These are phyloP conservation scores for Aspergillus texensis DNA, from an alignment of 2,329 filamentous ascomycete species.

Conservation along the genomic window DNA sequence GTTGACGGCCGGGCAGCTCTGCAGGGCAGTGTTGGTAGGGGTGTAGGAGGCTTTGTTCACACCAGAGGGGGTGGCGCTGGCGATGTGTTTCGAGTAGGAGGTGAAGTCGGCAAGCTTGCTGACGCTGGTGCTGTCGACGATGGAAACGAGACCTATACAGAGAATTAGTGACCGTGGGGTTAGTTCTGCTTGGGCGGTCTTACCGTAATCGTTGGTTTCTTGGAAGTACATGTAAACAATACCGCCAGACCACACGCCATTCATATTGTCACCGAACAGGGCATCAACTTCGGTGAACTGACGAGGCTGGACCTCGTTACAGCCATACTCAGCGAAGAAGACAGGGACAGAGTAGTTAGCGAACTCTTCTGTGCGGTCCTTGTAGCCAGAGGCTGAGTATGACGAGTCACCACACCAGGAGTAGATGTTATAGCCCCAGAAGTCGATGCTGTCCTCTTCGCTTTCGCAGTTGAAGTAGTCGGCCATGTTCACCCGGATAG, in stretches of 20 bases:
- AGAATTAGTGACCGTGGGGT: not conserved
- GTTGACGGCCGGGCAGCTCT: constrained; percentile 68
- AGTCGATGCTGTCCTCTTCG: constrained; percentile 73
- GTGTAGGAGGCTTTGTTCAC: constrained; percentile 69
- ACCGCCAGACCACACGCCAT: constrained; percentile 82
- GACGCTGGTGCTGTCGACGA: constrained; percentile 67
- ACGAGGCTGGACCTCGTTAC: constrained; percentile 73
- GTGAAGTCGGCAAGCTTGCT: constrained; percentile 73
- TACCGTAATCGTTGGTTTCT: constrained; percentile 83
- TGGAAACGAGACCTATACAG: constrained; percentile 40
- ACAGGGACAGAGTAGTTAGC: constrained; percentile 83
- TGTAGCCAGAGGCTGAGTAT: constrained; percentile 76
- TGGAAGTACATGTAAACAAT: constrained; percentile 99
- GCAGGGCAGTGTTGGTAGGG: constrained; percentile 69
- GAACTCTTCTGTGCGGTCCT: constrained; percentile 81
- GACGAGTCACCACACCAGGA: constrained; percentile 90
- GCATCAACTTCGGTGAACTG: constrained; percentile 81
- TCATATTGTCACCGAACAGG: constrained; percentile 81
- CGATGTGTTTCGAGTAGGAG: constrained; percentile 69
- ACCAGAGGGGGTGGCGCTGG: constrained; percentile 64
- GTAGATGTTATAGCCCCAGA: constrained; percentile 99
- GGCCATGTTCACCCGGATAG: constrained; percentile 78
- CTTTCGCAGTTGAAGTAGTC: constrained; percentile 90
- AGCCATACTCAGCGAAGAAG: constrained; percentile 98
- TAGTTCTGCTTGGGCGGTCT: constrained; percentile 21